Conservation (phyloP, 768 basidiomycete species). For the Sporobolomyces phaffii region DNA sequence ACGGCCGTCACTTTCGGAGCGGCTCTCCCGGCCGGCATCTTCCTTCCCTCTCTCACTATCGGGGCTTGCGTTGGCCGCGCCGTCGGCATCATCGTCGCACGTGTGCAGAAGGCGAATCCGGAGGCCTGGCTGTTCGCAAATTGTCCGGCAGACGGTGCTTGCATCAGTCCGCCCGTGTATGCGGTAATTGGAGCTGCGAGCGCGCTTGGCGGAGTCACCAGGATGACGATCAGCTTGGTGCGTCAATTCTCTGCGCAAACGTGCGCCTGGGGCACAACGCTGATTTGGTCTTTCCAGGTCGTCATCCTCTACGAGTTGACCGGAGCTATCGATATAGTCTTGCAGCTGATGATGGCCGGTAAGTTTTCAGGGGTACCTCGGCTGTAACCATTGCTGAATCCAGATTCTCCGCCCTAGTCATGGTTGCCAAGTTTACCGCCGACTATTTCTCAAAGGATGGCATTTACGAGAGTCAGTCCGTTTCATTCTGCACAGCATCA, state of each 20-base stretch:
- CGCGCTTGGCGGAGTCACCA: constrained; percentile 82
- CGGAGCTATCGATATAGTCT: constrained; percentile 82
- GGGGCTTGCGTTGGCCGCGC: constrained; percentile 90
- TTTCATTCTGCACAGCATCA: too few species aligned
- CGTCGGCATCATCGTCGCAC: constrained; percentile 72
- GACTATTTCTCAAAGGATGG: constrained; percentile 86
- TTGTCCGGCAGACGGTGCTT: constrained; percentile 59
- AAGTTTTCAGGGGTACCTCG: constrained; percentile 70
- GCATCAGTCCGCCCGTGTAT: constrained; percentile 70
- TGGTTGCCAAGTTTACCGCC: constrained; percentile 89
- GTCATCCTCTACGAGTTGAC: constrained; percentile 89
- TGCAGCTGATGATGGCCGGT: constrained; percentile 42
- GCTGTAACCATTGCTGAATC: too few species aligned
- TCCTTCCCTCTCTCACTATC: constrained; percentile 89
- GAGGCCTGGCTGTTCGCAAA: constrained; percentile 58
- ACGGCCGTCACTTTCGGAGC: constrained; percentile 90
- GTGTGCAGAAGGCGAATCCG: constrained; percentile 63
- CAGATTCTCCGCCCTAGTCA: constrained; percentile 54
- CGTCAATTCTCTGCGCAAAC: neutral
- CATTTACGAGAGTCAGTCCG: constrained; percentile 81
- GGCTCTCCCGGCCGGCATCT: constrained; percentile 86
- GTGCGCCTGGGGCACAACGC: too few species aligned
- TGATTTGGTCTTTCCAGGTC: too few species aligned
- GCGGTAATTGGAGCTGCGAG: constrained; percentile 72
- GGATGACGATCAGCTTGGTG: constrained; percentile 69